Conservation (phyloP, 371 early-diverging fungal genomes). For the Mucor ambiguus region DNA sequence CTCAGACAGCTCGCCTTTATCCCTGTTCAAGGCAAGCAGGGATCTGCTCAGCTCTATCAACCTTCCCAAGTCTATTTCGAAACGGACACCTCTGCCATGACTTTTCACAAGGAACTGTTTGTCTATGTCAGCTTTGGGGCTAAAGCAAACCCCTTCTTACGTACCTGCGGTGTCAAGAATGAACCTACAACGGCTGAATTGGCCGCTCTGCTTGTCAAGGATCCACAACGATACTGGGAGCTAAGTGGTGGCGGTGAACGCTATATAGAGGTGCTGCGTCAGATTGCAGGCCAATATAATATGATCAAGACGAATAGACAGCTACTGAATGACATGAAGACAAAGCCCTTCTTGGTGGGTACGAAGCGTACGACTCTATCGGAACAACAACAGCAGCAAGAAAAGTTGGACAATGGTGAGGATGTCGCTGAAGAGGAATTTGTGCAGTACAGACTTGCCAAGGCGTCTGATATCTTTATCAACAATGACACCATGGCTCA, state of each 20-base stretch:
- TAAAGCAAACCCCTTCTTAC: constrained; percentile 75
- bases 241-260: constrained; percentile 67
- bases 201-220: constrained; percentile 67
- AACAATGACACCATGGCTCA: constrained; percentile 80
- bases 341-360: constrained; percentile 62
- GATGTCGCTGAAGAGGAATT: constrained; percentile 37
- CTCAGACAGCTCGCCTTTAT: constrained; percentile 62
- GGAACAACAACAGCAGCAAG: constrained; percentile 7
- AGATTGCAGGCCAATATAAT: constrained; percentile 74
- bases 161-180: constrained; percentile 85
- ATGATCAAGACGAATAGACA: constrained; percentile 46
- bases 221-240: constrained; percentile 74
- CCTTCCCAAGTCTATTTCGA: constrained; percentile 68
- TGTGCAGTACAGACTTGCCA: constrained; percentile 68
- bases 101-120: constrained; percentile 63
- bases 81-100: constrained; percentile 37
- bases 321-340: constrained; percentile 64
- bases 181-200: constrained; percentile 83
- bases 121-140: constrained; percentile 76
- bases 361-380: constrained; percentile 30
- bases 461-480: constrained; percentile 74
- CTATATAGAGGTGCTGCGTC: constrained; percentile 73
- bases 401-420: constrained; percentile 16
- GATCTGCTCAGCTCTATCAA: constrained; percentile 32
- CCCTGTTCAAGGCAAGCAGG: constrained; percentile 47